Conservation (phyloP, 2,329 filamentous ascomycete genomes). For the Stromatinia cepivora region DNA sequence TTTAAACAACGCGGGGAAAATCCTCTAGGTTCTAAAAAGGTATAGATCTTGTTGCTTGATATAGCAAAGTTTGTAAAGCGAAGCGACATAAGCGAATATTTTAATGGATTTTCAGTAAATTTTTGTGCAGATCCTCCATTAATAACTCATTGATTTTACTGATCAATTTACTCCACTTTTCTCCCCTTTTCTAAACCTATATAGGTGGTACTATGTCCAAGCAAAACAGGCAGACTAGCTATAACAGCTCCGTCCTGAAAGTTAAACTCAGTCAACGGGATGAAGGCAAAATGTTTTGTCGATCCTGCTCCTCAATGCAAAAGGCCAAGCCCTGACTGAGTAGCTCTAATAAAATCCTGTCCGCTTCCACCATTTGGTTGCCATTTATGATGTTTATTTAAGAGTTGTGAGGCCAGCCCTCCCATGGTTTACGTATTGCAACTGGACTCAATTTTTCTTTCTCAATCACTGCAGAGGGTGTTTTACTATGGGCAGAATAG, state of each 20-base stretch:
- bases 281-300: not conserved
- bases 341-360: not conserved
- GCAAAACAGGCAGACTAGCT: not conserved
- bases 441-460: not conserved
- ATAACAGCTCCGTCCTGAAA: not conserved
- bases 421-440: slow-evolving; percentile 8
- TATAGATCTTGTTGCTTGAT: too few relatives aligned
- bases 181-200: too few relatives aligned
- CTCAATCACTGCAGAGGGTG: slow-evolving; percentile 1
- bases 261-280: not conserved
- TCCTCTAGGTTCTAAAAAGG: too few relatives aligned
- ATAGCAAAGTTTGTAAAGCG: too few relatives aligned
- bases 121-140: too few relatives aligned
- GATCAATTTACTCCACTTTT: too few relatives aligned
- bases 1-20: too few relatives aligned
- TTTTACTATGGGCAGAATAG: slow-evolving; percentile 1
- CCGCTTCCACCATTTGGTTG: not conserved
- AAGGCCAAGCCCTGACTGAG: not conserved
- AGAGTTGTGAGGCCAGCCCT: not conserved
- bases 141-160: too few relatives aligned
- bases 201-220: not conserved
- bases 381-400: not conserved
- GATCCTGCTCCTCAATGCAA: not conserved
- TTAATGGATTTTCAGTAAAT: too few relatives aligned
- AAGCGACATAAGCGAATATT: too few relatives aligned